Percentiles rank a stretch among this genome's conserved stretches.
Conservation (phyloP, 148 eudicot genomes). For the Spergularia bocconei region DNA sequence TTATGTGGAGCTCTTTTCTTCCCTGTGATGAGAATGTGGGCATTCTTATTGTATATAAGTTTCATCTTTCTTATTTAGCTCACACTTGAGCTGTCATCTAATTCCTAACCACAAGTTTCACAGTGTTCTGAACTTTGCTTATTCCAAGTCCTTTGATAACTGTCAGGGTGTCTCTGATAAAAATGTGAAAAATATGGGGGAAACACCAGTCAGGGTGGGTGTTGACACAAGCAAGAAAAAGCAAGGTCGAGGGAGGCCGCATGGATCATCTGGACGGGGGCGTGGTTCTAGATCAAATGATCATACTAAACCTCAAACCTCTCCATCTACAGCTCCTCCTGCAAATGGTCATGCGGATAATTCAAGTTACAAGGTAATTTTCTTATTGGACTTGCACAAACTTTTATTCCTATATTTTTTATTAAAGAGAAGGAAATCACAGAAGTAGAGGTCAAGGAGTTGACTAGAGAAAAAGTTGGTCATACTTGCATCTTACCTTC, state of each 20-base stretch:
- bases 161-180: constrained; percentile 55
- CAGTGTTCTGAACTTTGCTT: background rate
- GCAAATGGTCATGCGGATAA: constrained; percentile 70
- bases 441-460: background rate
- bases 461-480: background rate
- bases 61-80: background rate
- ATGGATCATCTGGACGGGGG: constrained; percentile 61
- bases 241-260: constrained; percentile 80
- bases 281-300: constrained; percentile 69
- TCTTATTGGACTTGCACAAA: background rate
- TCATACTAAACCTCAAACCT: constrained; percentile 44
- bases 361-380: constrained; percentile 52
- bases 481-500: too few relatives aligned
- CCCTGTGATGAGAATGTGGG: too few relatives aligned
- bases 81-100: background rate
- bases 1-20: too few relatives aligned
- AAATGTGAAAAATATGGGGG: constrained; percentile 43
- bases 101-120: background rate
- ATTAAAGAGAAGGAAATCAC: too few relatives aligned
- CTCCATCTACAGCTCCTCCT: constrained; percentile 35
- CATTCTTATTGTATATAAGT: background rate
- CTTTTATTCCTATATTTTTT: too few relatives aligned
- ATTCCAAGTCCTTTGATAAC: constrained; percentile 1
- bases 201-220: constrained; percentile 40
- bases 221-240: constrained; percentile 59